Evolutionary conservation across 2,329 filamentous ascomycete genomes (phyloP), one percentile per base, ranked within the genome.

Genomic region (Aspergillus caelatus): DNA sequence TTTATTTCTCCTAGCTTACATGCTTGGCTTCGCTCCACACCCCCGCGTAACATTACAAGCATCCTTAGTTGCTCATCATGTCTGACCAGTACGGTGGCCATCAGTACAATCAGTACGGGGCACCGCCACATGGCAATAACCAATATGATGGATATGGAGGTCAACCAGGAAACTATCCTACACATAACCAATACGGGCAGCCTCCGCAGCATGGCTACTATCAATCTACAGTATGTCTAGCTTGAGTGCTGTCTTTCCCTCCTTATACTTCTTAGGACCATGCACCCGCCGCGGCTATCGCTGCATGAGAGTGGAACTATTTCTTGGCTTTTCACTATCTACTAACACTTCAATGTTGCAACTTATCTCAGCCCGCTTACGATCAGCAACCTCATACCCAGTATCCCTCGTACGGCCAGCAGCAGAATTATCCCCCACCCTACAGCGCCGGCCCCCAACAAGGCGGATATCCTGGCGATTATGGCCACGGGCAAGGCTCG

Each of bases 191-290:
- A 45, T 65, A 72, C 30, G 65, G 62, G 28, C 66, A 67, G 58
- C 67, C 65, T 28, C 68, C 65, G 11, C 70, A 69, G 53, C 68
- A 72, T 43, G 68, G 68, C n/a, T 69, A 71, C 21, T 73, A 72
- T 58, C 45, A 62, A 30, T 39, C 52, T 32, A 2, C 32, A 39
- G 52, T 55, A 36, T 36, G 52, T 55, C 34, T 19, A 4, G 14
- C 21, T n/a, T 39, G 19, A 39, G 52, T 50, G 14, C 46, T 50
- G 2, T 23, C 48, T 34, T 30, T 34, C 12, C 11, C 21, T 55
- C 16, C 11, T n/a, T 36, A 36, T 26, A 39, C 30, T 53, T 21
- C 28, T 34, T 32, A 4, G 11, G 26, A 32, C n/a, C 4, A 55
- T 55, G 52, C 52, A 39, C 11, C 52, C 52, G 16, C 32, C 11